These are phyloP conservation scores for Sicyos edulis DNA, from an alignment of 306 rosid species.

Conservation along the genomic window DNA sequence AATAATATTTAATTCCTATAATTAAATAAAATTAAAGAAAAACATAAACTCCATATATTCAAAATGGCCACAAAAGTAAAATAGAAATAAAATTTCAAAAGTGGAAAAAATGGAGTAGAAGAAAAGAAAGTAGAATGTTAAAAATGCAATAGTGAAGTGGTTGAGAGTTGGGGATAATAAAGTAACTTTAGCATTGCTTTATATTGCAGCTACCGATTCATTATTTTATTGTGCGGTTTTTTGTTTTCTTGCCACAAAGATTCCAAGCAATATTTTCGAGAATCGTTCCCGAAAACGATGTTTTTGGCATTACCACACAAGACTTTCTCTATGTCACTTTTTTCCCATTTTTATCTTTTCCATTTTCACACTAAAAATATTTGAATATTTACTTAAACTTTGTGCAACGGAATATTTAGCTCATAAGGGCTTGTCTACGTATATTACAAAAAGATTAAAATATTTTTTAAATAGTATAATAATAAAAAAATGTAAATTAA, in stretches of 20 bases:
- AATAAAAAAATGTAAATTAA: too few species aligned
- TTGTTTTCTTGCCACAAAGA: constrained; percentile 30
- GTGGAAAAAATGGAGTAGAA: neutral
- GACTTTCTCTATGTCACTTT: constrained; percentile 4
- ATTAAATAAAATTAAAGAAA: too few species aligned
- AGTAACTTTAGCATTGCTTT: constrained; percentile 6
- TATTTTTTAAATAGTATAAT: too few species aligned
- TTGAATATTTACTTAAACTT: neutral
- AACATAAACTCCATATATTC: too few species aligned
- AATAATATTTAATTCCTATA: too few species aligned
- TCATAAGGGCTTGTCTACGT: too few species aligned
- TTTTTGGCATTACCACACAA: constrained; percentile 29
- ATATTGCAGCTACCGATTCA: neutral
- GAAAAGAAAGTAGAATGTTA: neutral
- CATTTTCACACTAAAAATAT: too few species aligned
- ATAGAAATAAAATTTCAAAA: too few species aligned
- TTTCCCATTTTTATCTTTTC: neutral
- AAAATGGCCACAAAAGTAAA: neutral
- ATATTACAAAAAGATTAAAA: too few species aligned
- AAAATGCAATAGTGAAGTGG: constrained; percentile 15
- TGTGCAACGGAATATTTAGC: neutral
- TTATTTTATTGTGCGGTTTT: neutral
- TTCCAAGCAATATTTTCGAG: constrained; percentile 39
- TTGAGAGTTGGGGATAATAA: too few species aligned
- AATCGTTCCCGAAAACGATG: constrained; percentile 36